Conservation (phyloP, 768 basidiomycete species). For the Candolleomyces eurysporus region DNA sequence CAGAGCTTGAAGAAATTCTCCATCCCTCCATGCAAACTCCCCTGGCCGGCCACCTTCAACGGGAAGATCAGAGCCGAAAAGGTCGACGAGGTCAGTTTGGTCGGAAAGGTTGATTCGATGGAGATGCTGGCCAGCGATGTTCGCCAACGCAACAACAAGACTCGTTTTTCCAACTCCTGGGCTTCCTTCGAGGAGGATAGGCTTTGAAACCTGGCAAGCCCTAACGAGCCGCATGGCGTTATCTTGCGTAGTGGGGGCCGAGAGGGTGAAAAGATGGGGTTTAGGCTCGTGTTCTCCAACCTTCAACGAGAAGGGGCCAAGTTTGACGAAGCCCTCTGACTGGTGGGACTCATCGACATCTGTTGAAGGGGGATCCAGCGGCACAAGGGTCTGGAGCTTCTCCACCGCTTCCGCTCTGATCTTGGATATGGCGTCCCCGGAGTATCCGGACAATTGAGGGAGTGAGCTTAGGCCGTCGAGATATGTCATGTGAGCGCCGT, state of each 20-base stretch:
- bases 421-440: slow-evolving; percentile 52
- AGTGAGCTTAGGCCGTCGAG: slow-evolving; percentile 85
- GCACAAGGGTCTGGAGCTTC: slow-evolving; percentile 57
- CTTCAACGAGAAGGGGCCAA: slow-evolving; percentile 74
- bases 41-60: slow-evolving; percentile 89
- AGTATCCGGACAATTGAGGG: slow-evolving; percentile 67
- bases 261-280: slow-evolving; percentile 65
- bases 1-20: slow-evolving; percentile 89
- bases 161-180: slow-evolving; percentile 99
- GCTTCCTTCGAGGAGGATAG: slow-evolving; percentile 94
- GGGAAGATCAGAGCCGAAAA: slow-evolving; percentile 95
- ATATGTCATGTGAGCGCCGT: slow-evolving; percentile 91
- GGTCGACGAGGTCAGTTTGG: slow-evolving; percentile 93
- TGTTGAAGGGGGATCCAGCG: slow-evolving; percentile 33
- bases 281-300: slow-evolving; percentile 47
- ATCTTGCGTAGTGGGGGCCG: slow-evolving; percentile 83
- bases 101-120: slow-evolving; percentile 97
- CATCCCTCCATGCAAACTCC: slow-evolving; percentile 97
- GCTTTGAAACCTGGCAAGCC: slow-evolving; percentile 86
- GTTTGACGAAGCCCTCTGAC: slow-evolving; percentile 39
- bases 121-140: slow-evolving; percentile 70
- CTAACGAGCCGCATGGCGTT: slow-evolving; percentile 89
- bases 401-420: slow-evolving; percentile 57
- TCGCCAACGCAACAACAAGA: slow-evolving; percentile 83
- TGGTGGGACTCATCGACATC: slow-evolving; percentile 29